phyloP scores from a whole-genome alignment of 495 filamentous ascomycete genomes.

The Clohesyomyces aquaticus region DNA sequence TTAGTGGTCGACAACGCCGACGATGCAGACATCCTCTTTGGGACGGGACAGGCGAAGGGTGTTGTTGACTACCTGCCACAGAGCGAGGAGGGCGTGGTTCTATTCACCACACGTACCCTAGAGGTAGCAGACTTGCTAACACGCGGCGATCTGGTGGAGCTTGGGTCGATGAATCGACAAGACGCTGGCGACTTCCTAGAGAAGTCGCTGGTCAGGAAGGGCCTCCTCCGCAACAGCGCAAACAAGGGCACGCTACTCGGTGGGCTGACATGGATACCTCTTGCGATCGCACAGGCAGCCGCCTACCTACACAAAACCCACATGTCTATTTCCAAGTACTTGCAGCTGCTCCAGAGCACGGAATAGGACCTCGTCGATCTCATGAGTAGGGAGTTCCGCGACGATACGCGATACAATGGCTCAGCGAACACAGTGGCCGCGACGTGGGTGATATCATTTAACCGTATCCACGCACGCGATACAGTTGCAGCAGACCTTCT shows the following conservation, averaged over 20 bases:
- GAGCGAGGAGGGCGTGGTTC: constrained; percentile 31
- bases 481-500: constrained; percentile 38
- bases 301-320: constrained; percentile 42
- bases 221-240: constrained; percentile 26
- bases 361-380: constrained; percentile 40
- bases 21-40: constrained; percentile 34
- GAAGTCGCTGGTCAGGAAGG: constrained; percentile 28
- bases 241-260: constrained; percentile 24
- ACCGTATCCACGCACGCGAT: constrained; percentile 30
- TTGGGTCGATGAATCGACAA: constrained; percentile 33
- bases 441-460: constrained; percentile 41
- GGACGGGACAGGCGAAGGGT: constrained; percentile 21
- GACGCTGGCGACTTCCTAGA: constrained; percentile 33
- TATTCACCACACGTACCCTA: constrained; percentile 41
- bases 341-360: constrained; percentile 33
- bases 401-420: constrained; percentile 33
- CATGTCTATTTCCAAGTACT: constrained; percentile 36
- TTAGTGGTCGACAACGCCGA: constrained; percentile 42
- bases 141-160: constrained; percentile 35
- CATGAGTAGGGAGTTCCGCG: constrained; percentile 40
- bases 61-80: constrained; percentile 36
- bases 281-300: constrained; percentile 43
- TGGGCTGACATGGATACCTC: constrained; percentile 39
- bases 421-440: constrained; percentile 38
- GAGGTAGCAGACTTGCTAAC: constrained; percentile 33